Percentiles rank a stretch among this genome's conserved stretches.
These are phyloP conservation scores for Elsinoe australis DNA, from an alignment of 2,329 filamentous ascomycete species.

Conservation along the genomic window DNA sequence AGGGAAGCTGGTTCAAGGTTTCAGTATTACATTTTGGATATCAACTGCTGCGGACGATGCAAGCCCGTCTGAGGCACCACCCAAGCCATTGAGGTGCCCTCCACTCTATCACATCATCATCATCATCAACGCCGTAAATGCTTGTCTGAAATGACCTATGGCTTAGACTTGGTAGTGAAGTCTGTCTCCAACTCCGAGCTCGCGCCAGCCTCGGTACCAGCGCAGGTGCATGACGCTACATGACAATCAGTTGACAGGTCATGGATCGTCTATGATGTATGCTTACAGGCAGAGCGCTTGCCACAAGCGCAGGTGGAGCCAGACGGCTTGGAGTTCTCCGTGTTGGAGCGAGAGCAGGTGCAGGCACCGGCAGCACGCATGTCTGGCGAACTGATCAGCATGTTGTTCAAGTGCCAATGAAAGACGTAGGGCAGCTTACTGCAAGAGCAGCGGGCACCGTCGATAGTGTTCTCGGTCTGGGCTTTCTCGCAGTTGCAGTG, in stretches of 20 bases:
- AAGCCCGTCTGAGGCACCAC: background rate
- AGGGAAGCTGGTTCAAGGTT: no score
- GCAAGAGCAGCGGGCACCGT: constrained; percentile 74
- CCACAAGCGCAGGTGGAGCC: constrained; percentile 70
- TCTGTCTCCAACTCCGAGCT: constrained; percentile 68
- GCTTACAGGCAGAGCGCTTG: constrained; percentile 60
- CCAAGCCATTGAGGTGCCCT: background rate
- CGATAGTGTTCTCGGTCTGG: constrained; percentile 62
- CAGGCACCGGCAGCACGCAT: constrained; percentile 71
- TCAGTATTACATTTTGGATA: no score
- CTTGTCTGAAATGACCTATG: background rate
- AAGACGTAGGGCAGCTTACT: constrained; percentile 41
- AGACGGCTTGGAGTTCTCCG: constrained; percentile 57
- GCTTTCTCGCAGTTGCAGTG: constrained; percentile 80
- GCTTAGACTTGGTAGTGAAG: constrained; percentile 61
- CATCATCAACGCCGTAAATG: constrained; percentile 10
- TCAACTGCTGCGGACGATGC: no score
- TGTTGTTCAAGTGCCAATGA: background rate
- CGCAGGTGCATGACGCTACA: constrained; percentile 55
- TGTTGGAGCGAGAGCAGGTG: constrained; percentile 65
- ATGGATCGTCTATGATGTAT: background rate
- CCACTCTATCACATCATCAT: background rate
- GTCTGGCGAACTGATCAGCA: constrained; percentile 32
- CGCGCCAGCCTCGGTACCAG: constrained; percentile 58
- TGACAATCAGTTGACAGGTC: constrained; percentile 17